Evolutionary conservation across 495 filamentous ascomycete species (phyloP).

Genomic region (Aspergillus affinis): DNA sequence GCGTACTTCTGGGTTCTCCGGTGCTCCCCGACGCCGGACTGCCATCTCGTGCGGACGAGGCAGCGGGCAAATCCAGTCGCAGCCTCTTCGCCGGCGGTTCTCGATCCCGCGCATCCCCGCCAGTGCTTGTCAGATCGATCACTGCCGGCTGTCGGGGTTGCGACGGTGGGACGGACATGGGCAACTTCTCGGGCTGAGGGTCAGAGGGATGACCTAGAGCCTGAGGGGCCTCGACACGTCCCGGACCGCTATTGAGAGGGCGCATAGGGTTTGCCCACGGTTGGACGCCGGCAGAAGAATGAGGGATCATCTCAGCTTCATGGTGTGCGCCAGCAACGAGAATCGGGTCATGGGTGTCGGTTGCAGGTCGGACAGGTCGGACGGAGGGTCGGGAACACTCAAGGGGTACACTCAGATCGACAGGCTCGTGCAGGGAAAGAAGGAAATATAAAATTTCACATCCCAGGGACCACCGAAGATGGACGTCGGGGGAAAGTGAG

Average conservation of each 20-base stretch:
- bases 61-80: conserved; percentile 35
- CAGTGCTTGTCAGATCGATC: conserved; percentile 39
- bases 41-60: conserved; percentile 23
- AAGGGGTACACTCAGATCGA: background rate
- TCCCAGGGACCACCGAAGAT: background rate
- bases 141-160: conserved; percentile 34
- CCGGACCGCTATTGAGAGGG: conserved; percentile 36
- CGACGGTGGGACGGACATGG: conserved; percentile 26
- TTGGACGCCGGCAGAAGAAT: conserved; percentile 48
- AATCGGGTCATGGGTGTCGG: conserved; percentile 22
- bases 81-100: conserved; percentile 42
- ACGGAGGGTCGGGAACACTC: background rate
- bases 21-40: conserved; percentile 23
- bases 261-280: conserved; percentile 42
- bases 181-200: conserved; percentile 26
- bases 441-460: background rate
- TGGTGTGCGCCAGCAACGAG: conserved; percentile 32
- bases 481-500: background rate
- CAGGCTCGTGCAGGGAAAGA: background rate
- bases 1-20: conserved; percentile 34
- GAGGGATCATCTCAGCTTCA: conserved; percentile 50
- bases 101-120: conserved; percentile 35
- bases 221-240: conserved; percentile 32
- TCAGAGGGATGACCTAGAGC: conserved; percentile 25
- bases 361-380: conserved; percentile 1